Base-by-base conservation (phyloP, 495 filamentous ascomycete genomes). In the Penicilliopsis zonata region DNA sequence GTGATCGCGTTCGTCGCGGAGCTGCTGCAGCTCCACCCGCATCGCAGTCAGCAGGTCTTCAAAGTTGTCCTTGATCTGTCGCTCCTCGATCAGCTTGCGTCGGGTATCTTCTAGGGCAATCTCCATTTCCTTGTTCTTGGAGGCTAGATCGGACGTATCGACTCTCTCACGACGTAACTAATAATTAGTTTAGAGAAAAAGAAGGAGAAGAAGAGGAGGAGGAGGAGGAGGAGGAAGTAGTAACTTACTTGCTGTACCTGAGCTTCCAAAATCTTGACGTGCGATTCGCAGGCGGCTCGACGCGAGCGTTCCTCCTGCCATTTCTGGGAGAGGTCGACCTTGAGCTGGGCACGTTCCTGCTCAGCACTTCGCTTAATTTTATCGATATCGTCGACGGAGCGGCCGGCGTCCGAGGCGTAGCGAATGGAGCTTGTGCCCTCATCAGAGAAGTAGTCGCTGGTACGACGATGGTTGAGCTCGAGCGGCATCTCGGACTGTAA, bases 371-470 rank as follows among this genome's bases (percentile, higher is more conserved):
- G 74, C 37, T 83, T 78, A 36, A 86, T 63, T 49, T 76, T 80
- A 40, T 93, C 85, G 28, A 94, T 59, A 53, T 94, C 86, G 48
- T 94, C 84, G 19, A 77, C 62, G 33, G 76, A 78, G 10, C 70
- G 69, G 41, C 82, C 80, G 9, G 41, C 37, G 35, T 80, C 74
- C 18, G 72, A 65, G 9, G 70, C 44, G 59, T 80, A 84, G 44
- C 85, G 76, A 33, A 80, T 70, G 3, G 87, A 86, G 52, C 85
- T 87, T 28, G 80, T 80, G 28, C 92, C 90, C 1, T 86, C 92
- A 50, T 98, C 90, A 0, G 90, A 98, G 50, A 87, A 98, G 57
- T 98, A 96, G 55, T 98, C 90, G 52, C 90, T 98, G 3, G 86
- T 94, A 32, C 88, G 72, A 49, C 78, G 78, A n/a, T n/a, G n/a